phyloP scores from a whole-genome alignment of 2,329 filamentous ascomycete genomes.

The Talaromyces sp. region DNA sequence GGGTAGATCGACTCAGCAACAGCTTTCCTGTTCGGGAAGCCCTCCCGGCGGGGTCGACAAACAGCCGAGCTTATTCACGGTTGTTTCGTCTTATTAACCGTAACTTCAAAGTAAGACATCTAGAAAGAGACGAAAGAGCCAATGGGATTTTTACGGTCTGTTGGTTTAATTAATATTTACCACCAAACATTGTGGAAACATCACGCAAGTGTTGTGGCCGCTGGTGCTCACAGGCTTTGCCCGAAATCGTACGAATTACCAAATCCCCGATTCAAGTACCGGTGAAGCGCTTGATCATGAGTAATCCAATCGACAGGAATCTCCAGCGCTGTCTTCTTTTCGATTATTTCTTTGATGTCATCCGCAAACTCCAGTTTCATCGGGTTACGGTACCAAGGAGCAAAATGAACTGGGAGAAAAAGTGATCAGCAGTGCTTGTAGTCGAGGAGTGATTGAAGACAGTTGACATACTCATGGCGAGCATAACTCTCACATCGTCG shows the following conservation, averaged over 20 bases:
- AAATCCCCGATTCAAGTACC: slow-evolving; percentile 53
- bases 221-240: slow-evolving; percentile 30
- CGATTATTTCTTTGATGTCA: slow-evolving; percentile 43
- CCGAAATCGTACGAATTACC: slow-evolving; percentile 60
- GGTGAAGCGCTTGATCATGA: slow-evolving; percentile 36
- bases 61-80: background rate
- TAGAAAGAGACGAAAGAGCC: background rate
- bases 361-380: slow-evolving; percentile 54
- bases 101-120: background rate
- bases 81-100: background rate
- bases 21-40: slow-evolving; percentile 3
- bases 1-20: background rate
- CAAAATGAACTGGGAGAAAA: slow-evolving; percentile 44
- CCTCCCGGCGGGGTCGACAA: background rate
- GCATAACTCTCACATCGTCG: slow-evolving; percentile 49
- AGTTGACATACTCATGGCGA: slow-evolving; percentile 43
- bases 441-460: too few species aligned
- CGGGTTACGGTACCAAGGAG: slow-evolving; percentile 53
- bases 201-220: background rate
- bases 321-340: slow-evolving; percentile 40
- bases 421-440: background rate
- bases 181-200: background rate
- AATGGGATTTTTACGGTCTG: background rate
- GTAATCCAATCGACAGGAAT: slow-evolving; percentile 48
- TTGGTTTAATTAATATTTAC: background rate